Evolutionary conservation across 768 basidiomycete species (phyloP), one percentile per base, ranked within the genome.

Genomic region (Scleroderma citrinum): DNA sequence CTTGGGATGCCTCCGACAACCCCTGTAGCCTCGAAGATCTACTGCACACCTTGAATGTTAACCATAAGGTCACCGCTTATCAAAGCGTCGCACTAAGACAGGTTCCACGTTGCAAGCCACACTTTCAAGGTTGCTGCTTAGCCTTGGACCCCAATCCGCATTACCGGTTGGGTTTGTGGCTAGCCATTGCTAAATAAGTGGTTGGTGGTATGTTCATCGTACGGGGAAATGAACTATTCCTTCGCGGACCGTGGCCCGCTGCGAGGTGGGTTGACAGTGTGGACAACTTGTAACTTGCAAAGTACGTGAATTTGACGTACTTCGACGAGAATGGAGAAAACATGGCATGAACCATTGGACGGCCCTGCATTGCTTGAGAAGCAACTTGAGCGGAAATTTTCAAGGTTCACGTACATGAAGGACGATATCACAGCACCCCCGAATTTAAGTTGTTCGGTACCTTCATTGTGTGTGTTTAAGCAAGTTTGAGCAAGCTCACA

Each of bases 231-330:
- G 26, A 8, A 29, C 8, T 4, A 29, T 29, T 29, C 26, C 21
- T 31, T 17, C 29, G 7, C 50, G 61, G 56, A 51, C 51, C 46
- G 50, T 44, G 34, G 42, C 29, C 26, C 48, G 31, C 24, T 40
- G 19, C 45, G 24, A n/a, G 36, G 53, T 43, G 41, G 12, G 12
- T 37, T 38, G 45, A 29, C 16, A 21, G 48, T 49, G 54, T 55
- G 54, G 54, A 47, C 51, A 44, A 36, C 43, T 38, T 34, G 37
- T 45, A 45, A 34, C 31, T 36, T 52, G 30, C 23, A 46, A 30
- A 51, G 55, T 66, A 66, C 62, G 62, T 68, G 56, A 66, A 66
- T 21, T 45, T 41, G 51, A 38, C 43, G 48, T 55, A 52, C 55
- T 46, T 24, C 41, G 41, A 47, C 45, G 35, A 41, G 46, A 55